A percentile compares a stretch with the other conserved stretches of the same genome.
Conservation (phyloP, 2,329 filamentous ascomycete species). For the Thielaviopsis euricoi region DNA sequence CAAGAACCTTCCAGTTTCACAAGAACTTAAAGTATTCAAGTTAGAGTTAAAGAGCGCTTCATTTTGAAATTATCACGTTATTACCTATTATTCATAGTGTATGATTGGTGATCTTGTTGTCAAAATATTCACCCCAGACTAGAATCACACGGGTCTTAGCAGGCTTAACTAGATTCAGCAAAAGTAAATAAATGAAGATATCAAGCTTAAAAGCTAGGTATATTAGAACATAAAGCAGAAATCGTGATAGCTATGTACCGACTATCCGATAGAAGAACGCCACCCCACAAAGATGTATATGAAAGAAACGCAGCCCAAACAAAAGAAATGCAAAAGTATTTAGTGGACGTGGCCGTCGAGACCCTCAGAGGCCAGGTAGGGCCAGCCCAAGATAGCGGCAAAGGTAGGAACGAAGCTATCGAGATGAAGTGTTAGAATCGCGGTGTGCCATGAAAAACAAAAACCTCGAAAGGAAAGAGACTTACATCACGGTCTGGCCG, state of each 20-base stretch:
- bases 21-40: no score
- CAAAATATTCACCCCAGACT: no score
- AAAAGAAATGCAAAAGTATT: background rate
- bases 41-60: no score
- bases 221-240: background rate
- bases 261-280: background rate
- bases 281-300: background rate
- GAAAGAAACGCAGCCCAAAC: background rate
- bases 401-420: constrained; percentile 22
- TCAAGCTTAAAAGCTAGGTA: background rate
- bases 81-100: no score
- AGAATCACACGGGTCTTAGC: no score
- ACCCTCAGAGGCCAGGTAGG: constrained; percentile 16
- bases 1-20: no score
- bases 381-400: constrained; percentile 21
- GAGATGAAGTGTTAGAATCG: no score
- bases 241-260: background rate
- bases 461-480: constrained; percentile 3
- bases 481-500: constrained; percentile 20
- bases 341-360: constrained; percentile 19
- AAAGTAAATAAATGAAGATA: no score
- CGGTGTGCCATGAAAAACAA: background rate
- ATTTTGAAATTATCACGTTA: no score
- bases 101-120: no score
- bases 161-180: no score